Conservation (phyloP, 495 filamentous ascomycete genomes). For the Penicillium daleae region DNA sequence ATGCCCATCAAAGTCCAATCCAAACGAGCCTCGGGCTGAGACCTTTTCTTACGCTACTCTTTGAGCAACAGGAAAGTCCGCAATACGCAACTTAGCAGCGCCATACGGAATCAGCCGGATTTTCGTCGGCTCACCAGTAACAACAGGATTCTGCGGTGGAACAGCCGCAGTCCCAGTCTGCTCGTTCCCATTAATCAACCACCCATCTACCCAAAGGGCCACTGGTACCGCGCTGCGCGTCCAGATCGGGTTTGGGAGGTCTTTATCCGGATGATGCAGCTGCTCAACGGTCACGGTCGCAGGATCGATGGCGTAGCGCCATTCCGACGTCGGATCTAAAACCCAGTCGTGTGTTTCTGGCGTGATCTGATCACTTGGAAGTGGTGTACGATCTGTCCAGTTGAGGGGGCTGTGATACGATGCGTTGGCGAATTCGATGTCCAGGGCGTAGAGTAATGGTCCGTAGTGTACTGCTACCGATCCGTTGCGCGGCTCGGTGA, state of each 20-base stretch:
- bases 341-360: conserved; percentile 16
- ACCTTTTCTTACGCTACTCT: background rate
- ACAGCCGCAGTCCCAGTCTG: conserved; percentile 28
- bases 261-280: conserved; percentile 15
- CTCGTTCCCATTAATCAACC: conserved; percentile 58
- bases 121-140: conserved; percentile 50
- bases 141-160: conserved; percentile 24
- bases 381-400: conserved; percentile 19
- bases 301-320: conserved; percentile 31
- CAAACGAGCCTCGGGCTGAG: background rate
- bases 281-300: conserved; percentile 15
- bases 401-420: conserved; percentile 18
- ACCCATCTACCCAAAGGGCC: conserved; percentile 51
- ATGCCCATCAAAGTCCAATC: too few relatives aligned
- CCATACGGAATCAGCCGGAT: conserved; percentile 59
- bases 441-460: background rate
- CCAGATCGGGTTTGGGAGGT: conserved; percentile 52
- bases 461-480: background rate
- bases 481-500: background rate
- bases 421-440: background rate
- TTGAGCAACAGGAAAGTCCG: conserved; percentile 50
- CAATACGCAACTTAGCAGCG: conserved; percentile 61
- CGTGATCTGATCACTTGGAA: conserved; percentile 16
- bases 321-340: conserved; percentile 16
- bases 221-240: conserved; percentile 51